A percentile compares a stretch with the other conserved stretches of the same genome.
Evolutionary conservation across 1,139 yeast genomes (phyloP).

Genomic region (Blastobotrys capitulatus): DNA sequence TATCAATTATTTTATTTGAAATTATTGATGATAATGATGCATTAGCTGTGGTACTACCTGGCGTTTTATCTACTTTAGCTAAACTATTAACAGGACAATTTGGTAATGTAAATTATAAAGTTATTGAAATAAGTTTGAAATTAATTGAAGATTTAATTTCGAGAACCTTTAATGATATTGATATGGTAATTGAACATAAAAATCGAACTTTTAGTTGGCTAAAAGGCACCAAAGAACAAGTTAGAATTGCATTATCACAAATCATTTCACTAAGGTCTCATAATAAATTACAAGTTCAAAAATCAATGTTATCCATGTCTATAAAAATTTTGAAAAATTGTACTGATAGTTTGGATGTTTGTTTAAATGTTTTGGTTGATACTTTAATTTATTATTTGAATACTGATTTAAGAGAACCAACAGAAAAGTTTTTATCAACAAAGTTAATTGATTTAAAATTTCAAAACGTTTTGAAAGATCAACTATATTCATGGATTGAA

Average conservation of each 20-base stretch:
- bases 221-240: slow-evolving; percentile 55
- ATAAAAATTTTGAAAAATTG: slow-evolving; percentile 30
- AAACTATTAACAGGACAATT: slow-evolving; percentile 39
- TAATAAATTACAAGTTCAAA: slow-evolving; percentile 31
- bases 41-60: slow-evolving; percentile 54
- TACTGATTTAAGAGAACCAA: neutral
- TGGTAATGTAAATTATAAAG: slow-evolving; percentile 39
- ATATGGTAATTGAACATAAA: slow-evolving; percentile 16
- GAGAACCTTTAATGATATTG: slow-evolving; percentile 33
- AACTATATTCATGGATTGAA: slow-evolving; percentile 28
- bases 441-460: neutral
- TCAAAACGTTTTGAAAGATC: neutral
- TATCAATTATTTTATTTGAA: slow-evolving; percentile 22
- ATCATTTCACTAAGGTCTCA: slow-evolving; percentile 26
- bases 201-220: slow-evolving; percentile 56
- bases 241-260: slow-evolving; percentile 35
- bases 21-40: slow-evolving; percentile 31
- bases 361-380: slow-evolving; percentile 34
- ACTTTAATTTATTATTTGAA: slow-evolving; percentile 21
- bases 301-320: slow-evolving; percentile 32
- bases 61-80: slow-evolving; percentile 46
- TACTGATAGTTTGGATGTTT: slow-evolving; percentile 32
- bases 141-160: slow-evolving; percentile 34
- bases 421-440: neutral
- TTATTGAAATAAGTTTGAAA: slow-evolving; percentile 33